A percentile compares a stretch with the other conserved stretches of the same genome.
phyloP scores from a whole-genome alignment of 176 grass and related monocot genomes.

The Ensete ventricosum region DNA sequence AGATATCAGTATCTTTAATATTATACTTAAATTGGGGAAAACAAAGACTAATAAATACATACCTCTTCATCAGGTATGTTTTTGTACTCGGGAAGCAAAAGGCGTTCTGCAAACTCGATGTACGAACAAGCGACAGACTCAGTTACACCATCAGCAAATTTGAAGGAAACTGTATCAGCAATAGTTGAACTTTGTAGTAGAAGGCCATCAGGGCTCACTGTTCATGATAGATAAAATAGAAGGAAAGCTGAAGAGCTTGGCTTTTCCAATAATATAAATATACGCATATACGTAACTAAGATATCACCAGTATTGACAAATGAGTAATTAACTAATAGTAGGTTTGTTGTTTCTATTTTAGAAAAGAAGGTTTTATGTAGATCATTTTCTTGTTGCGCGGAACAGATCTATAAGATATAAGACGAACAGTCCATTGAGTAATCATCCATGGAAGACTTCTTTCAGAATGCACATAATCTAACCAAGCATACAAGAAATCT shows the following conservation, averaged over 20 bases:
- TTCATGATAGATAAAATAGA: constrained; percentile 18
- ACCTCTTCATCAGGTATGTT: constrained; percentile 66
- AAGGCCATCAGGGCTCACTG: constrained; percentile 91
- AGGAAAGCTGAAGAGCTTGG: constrained; percentile 10
- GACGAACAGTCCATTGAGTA: background rate
- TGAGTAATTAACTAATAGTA: too few relatives aligned
- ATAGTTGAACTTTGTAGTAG: constrained; percentile 97
- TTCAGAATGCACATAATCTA: background rate
- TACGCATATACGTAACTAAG: too few relatives aligned
- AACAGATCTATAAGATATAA: too few relatives aligned
- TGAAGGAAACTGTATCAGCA: constrained; percentile 64
- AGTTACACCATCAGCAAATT: constrained; percentile 70
- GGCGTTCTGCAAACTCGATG: constrained; percentile 93
- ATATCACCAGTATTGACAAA: too few relatives aligned
- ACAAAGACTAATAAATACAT: background rate
- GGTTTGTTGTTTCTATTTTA: too few relatives aligned
- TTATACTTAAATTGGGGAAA: too few relatives aligned
- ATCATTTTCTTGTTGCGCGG: too few relatives aligned
- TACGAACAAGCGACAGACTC: constrained; percentile 68
- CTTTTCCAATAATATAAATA: background rate
- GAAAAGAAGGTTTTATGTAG: too few relatives aligned
- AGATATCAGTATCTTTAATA: too few relatives aligned
- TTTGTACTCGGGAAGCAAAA: constrained; percentile 67
- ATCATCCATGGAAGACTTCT: background rate
- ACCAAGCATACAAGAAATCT: background rate